Evolutionary conservation across 1,284 basidiomycete genomes (phyloP), one percentile per base, ranked within the genome.

Genomic region (Trichosporon faecale): DNA sequence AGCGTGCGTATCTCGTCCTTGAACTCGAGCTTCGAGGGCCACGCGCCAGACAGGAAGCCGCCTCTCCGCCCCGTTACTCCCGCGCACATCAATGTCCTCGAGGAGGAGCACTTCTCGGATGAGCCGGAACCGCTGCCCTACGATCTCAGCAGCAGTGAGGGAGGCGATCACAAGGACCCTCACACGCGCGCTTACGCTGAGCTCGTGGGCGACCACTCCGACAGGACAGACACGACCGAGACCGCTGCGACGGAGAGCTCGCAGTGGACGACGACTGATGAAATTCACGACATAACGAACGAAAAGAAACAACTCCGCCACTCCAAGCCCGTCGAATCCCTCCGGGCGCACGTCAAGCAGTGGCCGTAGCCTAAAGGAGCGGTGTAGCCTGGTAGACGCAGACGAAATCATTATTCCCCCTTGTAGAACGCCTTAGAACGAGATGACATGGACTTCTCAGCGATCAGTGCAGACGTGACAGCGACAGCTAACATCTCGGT

Each of bases 321-420:
- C 52, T 29, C 27, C 1, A 61, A n/a, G 31, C 57, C 57, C 7
- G 27, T 31, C 29, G 57, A 12, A 11, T n/a, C 27, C 27, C 57
- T 61, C 21, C 29, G 57, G 27, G 57, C 57, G 5, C 57, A 61
- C 57, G 57, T 61, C 29, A 61, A 61, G 57, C 57, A 61, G 57
- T 31, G 57, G 57, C 57, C 57, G 18, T 61, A 27, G 23, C 23
- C 25, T 29, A 7, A 9, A 14, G 18, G 8, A 37, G 35, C 35
- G 35, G 31, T 4, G 11, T 21, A 31, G 18, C 11, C 12, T 16
- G 25, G 6, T 7, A 57, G 52, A 57, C 14, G 57, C 29, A 61
- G 14, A 61, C 8, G 8, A 31, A 55, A 16, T 29, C 4, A 61
- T 9, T n/a, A 61, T 12, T 12, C 12, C 52, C 14, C 25, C 7